Percentiles rank a stretch among this genome's conserved stretches.
Conservation (phyloP, 2,329 filamentous ascomycete genomes). For the Cercospora citrullina region DNA sequence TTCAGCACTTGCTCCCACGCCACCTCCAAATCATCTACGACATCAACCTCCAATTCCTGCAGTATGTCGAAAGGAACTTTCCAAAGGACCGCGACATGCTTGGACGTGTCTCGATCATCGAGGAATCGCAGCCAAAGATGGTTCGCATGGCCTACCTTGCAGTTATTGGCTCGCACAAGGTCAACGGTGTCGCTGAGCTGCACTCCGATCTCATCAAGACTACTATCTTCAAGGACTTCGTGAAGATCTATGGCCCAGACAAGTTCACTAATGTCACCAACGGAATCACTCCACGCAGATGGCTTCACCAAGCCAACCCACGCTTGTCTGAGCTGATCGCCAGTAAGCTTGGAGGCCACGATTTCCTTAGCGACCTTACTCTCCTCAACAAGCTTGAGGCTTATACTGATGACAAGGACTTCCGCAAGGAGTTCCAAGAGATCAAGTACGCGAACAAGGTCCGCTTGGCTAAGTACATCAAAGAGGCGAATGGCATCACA, state of each 20-base stretch:
- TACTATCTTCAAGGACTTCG: constrained; percentile 99
- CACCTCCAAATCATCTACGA: constrained; percentile 93
- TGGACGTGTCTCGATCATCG: constrained; percentile 88
- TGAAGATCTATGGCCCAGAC: constrained; percentile 89
- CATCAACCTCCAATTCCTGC: constrained; percentile 92
- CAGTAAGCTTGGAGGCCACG: constrained; percentile 78
- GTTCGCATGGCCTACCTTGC: constrained; percentile 95
- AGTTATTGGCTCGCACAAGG: constrained; percentile 96
- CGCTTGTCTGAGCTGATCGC: constrained; percentile 88
- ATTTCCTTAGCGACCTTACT: constrained; percentile 88
- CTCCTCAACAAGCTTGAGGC: constrained; percentile 80
- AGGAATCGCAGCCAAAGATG: constrained; percentile 96
- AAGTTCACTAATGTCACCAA: constrained; percentile 99
- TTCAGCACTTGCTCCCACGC: constrained; percentile 89
- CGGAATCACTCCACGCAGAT: constrained; percentile 91
- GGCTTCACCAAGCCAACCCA: constrained; percentile 97
- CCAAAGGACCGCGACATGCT: constrained; percentile 87
- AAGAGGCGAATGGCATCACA: constrained; percentile 71
- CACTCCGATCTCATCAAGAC: constrained; percentile 98
- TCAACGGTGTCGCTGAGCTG: constrained; percentile 96
- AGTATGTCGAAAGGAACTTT: constrained; percentile 84
- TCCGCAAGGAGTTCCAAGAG: constrained; percentile 91
- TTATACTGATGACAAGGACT: constrained; percentile 80
- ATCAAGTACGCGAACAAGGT: constrained; percentile 98
- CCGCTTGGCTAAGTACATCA: constrained; percentile 86